Base-by-base conservation (phyloP, 352 stramenopile species). In the Sclerospora graminicola region DNA sequence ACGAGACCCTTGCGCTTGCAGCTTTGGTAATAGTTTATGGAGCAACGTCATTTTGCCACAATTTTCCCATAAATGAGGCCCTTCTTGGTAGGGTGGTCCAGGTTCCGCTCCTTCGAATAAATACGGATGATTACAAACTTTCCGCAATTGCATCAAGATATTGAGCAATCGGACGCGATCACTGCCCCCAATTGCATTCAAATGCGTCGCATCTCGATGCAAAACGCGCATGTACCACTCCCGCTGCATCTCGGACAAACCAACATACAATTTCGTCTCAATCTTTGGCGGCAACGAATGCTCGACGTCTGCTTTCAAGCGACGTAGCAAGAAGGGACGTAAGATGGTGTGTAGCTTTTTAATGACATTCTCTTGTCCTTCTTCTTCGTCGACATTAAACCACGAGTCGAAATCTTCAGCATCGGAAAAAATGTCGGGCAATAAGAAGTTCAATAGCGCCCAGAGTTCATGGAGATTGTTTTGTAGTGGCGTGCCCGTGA, bases 391-490 rank as follows among this genome's bases (percentile, higher is more conserved):
- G 7, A 98, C 75, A 55, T 99, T 97, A 55, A 99, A 99, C 94
- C 96, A 99, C 47, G 96, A 84, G 63, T 99, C 96, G 45, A 99
- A 99, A 53, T 98, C 93, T 15, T 99, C 96, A 8, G 92, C 74
- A 42, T 92, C 96, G 1, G 81, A 92, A 63, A 99, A 99, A 24
- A 89, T 67, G 34, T 72, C 69, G 0, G 75, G 83, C 40, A 98
- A 79, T 29, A 99, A 73, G 64, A 99, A 99, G 72, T 99, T 99
- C n/a, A 99, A 73, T 49, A 99, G 63, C 14, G 97, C 96, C 97
- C 97, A 99, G 2, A 99, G 75, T 70, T 99, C 96, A 57, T 98
- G 95, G 36, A 99, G 73, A 59, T 99, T 99, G 72, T 99, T 99
- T 69, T 99, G 96, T 31, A 99, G 63, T 27, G 97, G 97, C 19